These are phyloP conservation scores for Cladosporium austrohemisphaericum DNA, from an alignment of 2,329 filamentous ascomycete species.

Conservation along the genomic window DNA sequence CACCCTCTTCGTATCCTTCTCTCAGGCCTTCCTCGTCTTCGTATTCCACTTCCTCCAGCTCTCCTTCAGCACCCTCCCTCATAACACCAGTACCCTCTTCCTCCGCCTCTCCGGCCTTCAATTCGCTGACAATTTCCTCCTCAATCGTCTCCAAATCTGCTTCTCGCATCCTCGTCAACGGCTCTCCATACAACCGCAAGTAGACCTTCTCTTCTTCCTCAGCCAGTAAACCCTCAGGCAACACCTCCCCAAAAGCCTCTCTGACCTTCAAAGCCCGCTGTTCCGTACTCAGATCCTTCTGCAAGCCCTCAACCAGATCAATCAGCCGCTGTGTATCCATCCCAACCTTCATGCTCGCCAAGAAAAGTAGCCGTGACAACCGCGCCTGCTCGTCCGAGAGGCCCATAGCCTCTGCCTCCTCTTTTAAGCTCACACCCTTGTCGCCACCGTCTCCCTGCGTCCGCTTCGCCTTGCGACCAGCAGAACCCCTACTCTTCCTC, in stretches of 20 bases:
- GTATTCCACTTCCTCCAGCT: constrained; percentile 60
- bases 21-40: constrained; percentile 22
- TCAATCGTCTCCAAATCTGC: constrained; percentile 31
- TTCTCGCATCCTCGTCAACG: constrained; percentile 59
- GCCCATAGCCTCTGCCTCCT: not conserved
- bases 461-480: not conserved
- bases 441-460: not conserved
- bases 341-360: not conserved
- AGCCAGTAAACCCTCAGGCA: constrained; percentile 69
- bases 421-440: not conserved
- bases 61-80: constrained; percentile 54
- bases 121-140: constrained; percentile 27
- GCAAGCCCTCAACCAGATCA: not conserved
- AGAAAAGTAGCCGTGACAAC: not conserved
- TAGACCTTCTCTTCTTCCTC: constrained; percentile 71
- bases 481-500: constrained; percentile 1
- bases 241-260: constrained; percentile 69
- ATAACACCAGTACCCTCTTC: constrained; percentile 50
- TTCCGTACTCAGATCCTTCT: constrained; percentile 9
- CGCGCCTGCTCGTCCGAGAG: constrained; percentile 3
- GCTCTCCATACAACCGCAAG: constrained; percentile 74
- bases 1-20: constrained; percentile 20
- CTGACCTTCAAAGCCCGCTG: constrained; percentile 35
- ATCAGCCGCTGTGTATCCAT: constrained; percentile 10
- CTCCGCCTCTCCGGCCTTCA: constrained; percentile 49